Base-by-base conservation (phyloP, 768 basidiomycete genomes). In the Crucibulum laeve region DNA sequence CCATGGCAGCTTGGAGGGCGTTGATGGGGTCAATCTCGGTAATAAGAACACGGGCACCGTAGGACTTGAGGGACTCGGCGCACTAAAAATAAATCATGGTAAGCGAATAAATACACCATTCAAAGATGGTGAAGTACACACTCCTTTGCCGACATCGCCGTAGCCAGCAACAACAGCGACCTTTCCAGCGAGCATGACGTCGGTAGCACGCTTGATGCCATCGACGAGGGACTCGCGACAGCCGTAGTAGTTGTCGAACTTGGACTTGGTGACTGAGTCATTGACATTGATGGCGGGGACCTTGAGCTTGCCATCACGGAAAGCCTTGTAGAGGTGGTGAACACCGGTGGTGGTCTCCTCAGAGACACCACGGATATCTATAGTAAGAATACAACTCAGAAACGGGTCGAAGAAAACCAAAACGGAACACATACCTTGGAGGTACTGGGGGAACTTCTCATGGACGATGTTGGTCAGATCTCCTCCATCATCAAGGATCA, bases 11-110 rank as follows among this genome's bases (percentile, higher is more conserved):
- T 67, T 99, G 96, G 47, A 99, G 87, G 39, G 95, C 96, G 65
- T 99, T 99, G 84, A 99, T 99, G 51, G 96, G 96, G 70, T 99
- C 96, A 63, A 99, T 96, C 68, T 99, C 96, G 51, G 96, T 97
- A 61, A 99, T 64, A 56, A 99, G 56, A 33, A 98, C 95, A 58
- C 96, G 94, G 51, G 93, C 84, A 62, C 96, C 96, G 65, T 98
- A 99, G n/a, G 92, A 89, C 40, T 84, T 81, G 56, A 99, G 84
- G 17, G 96, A 91, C 69, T 98, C 93, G 43, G 95, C 95, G 64
- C 96, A 99, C 91, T 93, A 53, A n/a, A 41, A 36, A 24, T 3
- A 13, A 23, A 36, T 51, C 19, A 53, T 24, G 13, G 7, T 34
- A 28, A 23, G 23, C 33, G 14, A 23, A 19, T 30, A 24, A 25